Percentiles rank a stretch among this genome's conserved stretches.
Conservation (phyloP, 345 rosid species). For the Chamaenerion angustifolium region DNA sequence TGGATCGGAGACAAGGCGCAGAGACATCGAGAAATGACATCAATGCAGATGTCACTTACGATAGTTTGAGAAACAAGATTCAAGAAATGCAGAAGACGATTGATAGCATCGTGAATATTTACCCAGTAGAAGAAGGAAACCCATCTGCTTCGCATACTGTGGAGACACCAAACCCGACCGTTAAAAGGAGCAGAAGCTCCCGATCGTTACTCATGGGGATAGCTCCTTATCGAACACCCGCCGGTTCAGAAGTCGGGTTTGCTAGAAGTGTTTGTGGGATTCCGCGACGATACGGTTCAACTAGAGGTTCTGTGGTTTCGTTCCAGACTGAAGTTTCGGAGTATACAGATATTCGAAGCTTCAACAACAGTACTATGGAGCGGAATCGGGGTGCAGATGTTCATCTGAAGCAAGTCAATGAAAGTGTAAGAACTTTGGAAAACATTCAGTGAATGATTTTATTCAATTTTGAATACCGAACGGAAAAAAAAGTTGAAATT, state of each 20-base stretch:
- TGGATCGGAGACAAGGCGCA: no score
- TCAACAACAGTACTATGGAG: no score
- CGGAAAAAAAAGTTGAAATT: no score
- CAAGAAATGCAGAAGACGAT: slow-evolving; percentile 57
- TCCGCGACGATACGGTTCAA: no score
- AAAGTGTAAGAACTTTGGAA: neutral
- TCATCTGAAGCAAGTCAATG: neutral
- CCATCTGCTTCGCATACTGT: slow-evolving; percentile 19
- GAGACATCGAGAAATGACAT: neutral
- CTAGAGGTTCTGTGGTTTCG: no score
- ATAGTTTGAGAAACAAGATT: slow-evolving; percentile 40
- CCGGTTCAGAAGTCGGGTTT: neutral
- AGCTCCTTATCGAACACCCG: neutral
- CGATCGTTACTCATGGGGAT: slow-evolving; percentile 15
- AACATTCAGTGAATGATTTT: no score
- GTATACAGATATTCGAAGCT: no score
- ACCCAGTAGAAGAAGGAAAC: slow-evolving; percentile 35
- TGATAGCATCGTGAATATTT: slow-evolving; percentile 25
- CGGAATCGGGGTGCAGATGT: neutral
- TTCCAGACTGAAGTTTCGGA: no score
- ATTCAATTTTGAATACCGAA: no score
- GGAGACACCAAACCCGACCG: neutral
- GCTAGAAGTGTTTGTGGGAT: neutral
- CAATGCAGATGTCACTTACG: slow-evolving; percentile 16
- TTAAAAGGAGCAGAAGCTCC: slow-evolving; percentile 50